These are phyloP conservation scores for Penicillium sp. DNA, from an alignment of 2,329 filamentous ascomycete genomes.

Conservation along the genomic window DNA sequence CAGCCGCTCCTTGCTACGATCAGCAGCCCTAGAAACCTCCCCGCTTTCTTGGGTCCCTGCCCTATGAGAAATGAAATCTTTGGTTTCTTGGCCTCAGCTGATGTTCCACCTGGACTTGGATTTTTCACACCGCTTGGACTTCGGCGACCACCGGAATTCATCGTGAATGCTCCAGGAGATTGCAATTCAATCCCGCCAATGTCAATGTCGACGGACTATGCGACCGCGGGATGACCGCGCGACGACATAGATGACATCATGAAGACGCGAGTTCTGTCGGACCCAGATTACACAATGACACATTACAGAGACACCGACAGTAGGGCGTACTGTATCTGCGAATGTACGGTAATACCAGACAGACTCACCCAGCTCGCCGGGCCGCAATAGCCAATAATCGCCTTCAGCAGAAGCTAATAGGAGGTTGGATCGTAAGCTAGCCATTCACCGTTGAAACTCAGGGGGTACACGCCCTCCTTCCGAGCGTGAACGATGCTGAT, in stretches of 20 bases:
- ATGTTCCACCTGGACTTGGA: too few species aligned
- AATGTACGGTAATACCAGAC: slow-evolving; percentile 1
- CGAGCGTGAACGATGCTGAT: too few species aligned
- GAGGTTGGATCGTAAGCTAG: slow-evolving; percentile 11
- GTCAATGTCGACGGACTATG: too few species aligned
- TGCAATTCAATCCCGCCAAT: too few species aligned
- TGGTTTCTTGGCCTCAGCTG: too few species aligned
- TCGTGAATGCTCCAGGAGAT: too few species aligned
- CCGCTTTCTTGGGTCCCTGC: slow-evolving; percentile 21
- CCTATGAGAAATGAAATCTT: too few species aligned
- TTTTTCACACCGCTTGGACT: too few species aligned
- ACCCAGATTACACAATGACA: not conserved
- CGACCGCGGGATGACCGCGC: not conserved
- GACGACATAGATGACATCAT: slow-evolving; percentile 28
- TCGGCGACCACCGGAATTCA: too few species aligned
- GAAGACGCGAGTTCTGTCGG: slow-evolving; percentile 12
- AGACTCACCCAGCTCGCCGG: not conserved
- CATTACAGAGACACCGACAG: too few species aligned
- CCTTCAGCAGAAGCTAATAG: slow-evolving; percentile 12
- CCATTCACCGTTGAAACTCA: slow-evolving; percentile 17
- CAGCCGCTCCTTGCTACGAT: slow-evolving; percentile 30
- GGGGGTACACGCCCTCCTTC: too few species aligned
- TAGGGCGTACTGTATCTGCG: too few species aligned
- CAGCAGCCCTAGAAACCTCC: slow-evolving; percentile 25
- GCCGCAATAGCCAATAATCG: slow-evolving; percentile 4